Base-by-base conservation (phyloP, 257 asterid genomes). In the Solanum appendiculatum region DNA sequence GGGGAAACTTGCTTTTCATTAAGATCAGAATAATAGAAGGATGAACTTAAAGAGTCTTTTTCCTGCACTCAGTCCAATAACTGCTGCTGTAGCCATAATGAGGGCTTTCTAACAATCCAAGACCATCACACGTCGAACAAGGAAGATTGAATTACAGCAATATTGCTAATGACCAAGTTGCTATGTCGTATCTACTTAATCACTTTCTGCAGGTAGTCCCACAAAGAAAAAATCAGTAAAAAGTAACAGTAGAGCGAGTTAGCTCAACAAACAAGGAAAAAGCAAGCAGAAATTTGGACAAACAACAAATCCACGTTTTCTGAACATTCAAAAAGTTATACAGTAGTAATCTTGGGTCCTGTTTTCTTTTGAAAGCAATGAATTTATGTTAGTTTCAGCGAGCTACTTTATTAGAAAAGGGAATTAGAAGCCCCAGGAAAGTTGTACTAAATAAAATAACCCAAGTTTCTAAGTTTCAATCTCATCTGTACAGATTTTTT, bases 71-170 rank as follows among this genome's bases (percentile, higher is more conserved):
- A 94, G 93, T 56, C 98, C 99, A 78, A 94, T 85, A 60, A 93
- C 96, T 84, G 93, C 98, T 87, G 98, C 91, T 68, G 94, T 91
- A 87, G 98, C 93, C 98, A 95, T 94, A 91, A 88, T 91, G 89
- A 89, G 87, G 82, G 81, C 69, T 81, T 40, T 73, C 77, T 88
- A 86, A 44, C 21, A 21, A 10, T n/a, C 69, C 34, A 89, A 87
- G 60, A 93, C 89, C 94, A 92, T 91, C 84, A 89, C 75, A 68
- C 82, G 64, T 54, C 58, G 23, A 89, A 84, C 89, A 82, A 83
- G 78, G 86, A 88, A 88, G 87, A 88, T 68, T 81, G 88, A 78
- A 70, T 40, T 42, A 29, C 58, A 60, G 29, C 68, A 48, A 10
- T 25, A 39, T 64, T 44, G 15, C 9, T 27, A 7, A 29, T 46